phyloP scores from a whole-genome alignment of 352 stramenopile genomes.

The Globisporangium middletonii region DNA sequence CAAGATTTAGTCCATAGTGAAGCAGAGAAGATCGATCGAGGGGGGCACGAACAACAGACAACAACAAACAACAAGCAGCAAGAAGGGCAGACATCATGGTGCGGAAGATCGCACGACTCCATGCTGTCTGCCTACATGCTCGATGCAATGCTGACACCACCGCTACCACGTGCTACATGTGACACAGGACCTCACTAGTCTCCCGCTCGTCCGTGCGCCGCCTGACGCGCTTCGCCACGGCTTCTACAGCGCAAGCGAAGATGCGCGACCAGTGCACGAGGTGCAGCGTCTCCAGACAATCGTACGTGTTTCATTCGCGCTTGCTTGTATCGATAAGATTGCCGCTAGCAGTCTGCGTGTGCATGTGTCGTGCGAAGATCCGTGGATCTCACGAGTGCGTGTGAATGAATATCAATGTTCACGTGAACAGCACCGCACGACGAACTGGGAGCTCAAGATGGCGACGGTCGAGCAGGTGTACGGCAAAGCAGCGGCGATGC shows the following conservation, averaged over 20 bases:
- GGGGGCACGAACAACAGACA: too few species aligned
- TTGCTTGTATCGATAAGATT: background rate
- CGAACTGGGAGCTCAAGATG: conserved; percentile 87
- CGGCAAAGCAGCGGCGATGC: conserved; percentile 85
- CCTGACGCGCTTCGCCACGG: conserved; percentile 76
- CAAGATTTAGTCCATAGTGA: too few species aligned
- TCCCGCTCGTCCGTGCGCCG: conserved; percentile 77
- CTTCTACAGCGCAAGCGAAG: conserved; percentile 79
- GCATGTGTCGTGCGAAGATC: background rate
- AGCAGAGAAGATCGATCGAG: too few species aligned
- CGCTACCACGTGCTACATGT: too few species aligned
- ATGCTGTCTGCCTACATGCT: too few species aligned
- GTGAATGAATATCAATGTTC: background rate
- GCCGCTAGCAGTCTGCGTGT: background rate
- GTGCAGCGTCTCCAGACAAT: conserved; percentile 80
- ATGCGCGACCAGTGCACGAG: conserved; percentile 75
- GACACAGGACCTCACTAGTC: conserved; percentile 51
- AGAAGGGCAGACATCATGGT: too few species aligned
- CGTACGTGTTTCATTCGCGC: conserved; percentile 20
- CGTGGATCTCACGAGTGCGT: background rate
- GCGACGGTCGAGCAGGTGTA: conserved; percentile 85
- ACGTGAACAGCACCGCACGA: conserved; percentile 43
- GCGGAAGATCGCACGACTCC: too few species aligned
- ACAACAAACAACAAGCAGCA: too few species aligned
- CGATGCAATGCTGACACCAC: background rate